Conservation (phyloP, 495 filamentous ascomycete genomes). For the Penicillium psychrofluorescens region DNA sequence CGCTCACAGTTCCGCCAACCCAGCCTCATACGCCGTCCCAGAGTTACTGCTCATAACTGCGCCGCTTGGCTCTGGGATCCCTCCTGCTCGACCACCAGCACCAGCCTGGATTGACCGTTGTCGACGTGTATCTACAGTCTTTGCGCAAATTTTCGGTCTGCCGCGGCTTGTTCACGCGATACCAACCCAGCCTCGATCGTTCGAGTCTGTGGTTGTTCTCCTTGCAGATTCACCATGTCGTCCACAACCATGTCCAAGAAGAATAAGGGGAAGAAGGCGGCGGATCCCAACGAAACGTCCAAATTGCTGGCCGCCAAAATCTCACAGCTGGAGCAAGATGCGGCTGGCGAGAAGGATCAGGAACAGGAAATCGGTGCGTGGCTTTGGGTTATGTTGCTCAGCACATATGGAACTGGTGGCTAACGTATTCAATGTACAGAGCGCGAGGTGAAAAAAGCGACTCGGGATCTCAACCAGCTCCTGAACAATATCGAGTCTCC, state of each 20-base stretch:
- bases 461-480: conserved; percentile 75
- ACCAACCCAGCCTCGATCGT: background rate
- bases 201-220: too few species aligned
- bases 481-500: conserved; percentile 73
- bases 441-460: conserved; percentile 86
- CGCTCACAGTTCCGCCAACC: too few species aligned
- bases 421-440: conserved; percentile 36
- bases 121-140: conserved; percentile 6
- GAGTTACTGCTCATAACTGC: background rate
- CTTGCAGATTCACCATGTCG: conserved; percentile 21
- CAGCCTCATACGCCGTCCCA: background rate
- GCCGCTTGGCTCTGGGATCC: conserved; percentile 14
- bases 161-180: conserved; percentile 4
- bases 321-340: conserved; percentile 88
- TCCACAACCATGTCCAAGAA: conserved; percentile 39
- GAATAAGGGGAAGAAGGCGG: conserved; percentile 71
- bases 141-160: conserved; percentile 18
- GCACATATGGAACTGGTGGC: background rate
- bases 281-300: conserved; percentile 77
- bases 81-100: conserved; percentile 1
- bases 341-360: conserved; percentile 88
- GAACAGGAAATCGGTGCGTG: conserved; percentile 93
- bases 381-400: conserved; percentile 4
- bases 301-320: conserved; percentile 91
- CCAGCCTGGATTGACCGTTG: conserved; percentile 7